phyloP scores from a whole-genome alignment of 768 basidiomycete genomes.

The Tephrocybe sp. region DNA sequence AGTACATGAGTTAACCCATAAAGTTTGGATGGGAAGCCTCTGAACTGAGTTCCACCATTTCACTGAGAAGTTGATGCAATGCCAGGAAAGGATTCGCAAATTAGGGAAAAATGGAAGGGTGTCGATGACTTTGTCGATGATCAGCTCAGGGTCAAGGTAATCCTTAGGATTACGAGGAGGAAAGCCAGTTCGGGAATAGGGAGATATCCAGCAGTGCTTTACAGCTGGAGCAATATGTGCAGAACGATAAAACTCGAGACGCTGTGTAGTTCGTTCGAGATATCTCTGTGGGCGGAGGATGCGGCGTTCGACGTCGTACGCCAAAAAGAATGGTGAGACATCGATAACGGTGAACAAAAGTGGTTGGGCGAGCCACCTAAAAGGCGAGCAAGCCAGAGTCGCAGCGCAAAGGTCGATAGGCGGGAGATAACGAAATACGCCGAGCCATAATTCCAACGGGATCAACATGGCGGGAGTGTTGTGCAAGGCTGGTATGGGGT shows the following conservation, averaged over 20 bases:
- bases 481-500: not conserved
- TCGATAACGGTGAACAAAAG: slow-evolving; percentile 33
- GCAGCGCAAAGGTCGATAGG: slow-evolving; percentile 26
- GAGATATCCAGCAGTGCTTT: slow-evolving; percentile 34
- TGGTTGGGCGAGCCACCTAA: slow-evolving; percentile 34
- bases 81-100: slow-evolving; percentile 31
- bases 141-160: slow-evolving; percentile 27
- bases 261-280: slow-evolving; percentile 26
- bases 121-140: slow-evolving; percentile 31
- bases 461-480: not conserved
- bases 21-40: slow-evolving; percentile 23
- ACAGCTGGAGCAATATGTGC: slow-evolving; percentile 33
- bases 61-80: slow-evolving; percentile 32
- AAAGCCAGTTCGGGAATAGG: slow-evolving; percentile 29
- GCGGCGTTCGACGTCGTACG: slow-evolving; percentile 25
- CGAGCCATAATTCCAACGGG: slow-evolving; percentile 32
- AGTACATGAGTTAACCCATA: slow-evolving; percentile 34
- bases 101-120: slow-evolving; percentile 31
- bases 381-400: slow-evolving; percentile 29
- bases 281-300: slow-evolving; percentile 28
- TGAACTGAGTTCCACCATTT: slow-evolving; percentile 31
- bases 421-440: slow-evolving; percentile 31
- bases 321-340: slow-evolving; percentile 33
- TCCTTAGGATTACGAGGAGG: slow-evolving; percentile 27
- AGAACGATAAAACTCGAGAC: slow-evolving; percentile 30